Conservation (phyloP, 2,329 filamentous ascomycete genomes). For the Talaromyces atroroseus region DNA sequence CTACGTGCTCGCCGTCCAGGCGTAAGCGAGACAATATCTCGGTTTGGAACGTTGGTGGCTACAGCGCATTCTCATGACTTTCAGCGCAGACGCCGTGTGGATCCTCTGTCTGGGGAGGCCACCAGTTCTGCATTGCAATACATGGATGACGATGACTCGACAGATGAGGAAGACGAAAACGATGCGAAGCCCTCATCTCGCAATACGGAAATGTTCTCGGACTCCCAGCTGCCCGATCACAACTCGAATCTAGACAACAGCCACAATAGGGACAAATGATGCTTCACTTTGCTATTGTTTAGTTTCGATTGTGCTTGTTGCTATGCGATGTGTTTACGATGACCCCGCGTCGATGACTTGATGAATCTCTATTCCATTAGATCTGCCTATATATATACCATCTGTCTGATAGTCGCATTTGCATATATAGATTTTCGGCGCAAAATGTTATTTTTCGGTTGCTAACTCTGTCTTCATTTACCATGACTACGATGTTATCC, state of each 20-base stretch:
- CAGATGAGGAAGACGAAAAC: constrained; percentile 29
- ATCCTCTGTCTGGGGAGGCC: constrained; percentile 34
- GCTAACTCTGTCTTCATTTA: too few relatives aligned
- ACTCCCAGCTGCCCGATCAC: constrained; percentile 7
- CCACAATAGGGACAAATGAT: neutral
- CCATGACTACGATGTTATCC: too few relatives aligned
- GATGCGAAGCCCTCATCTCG: constrained; percentile 24
- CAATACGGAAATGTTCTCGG: neutral
- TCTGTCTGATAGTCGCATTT: neutral
- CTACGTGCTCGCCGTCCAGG: constrained; percentile 24
- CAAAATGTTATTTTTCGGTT: too few relatives aligned
- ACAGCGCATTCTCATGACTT: constrained; percentile 88
- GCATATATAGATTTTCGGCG: neutral
- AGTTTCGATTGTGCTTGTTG: neutral
- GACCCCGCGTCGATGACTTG: neutral
- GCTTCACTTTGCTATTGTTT: neutral
- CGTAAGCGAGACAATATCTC: constrained; percentile 36
- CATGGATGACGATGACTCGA: constrained; percentile 28
- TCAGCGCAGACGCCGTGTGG: constrained; percentile 64
- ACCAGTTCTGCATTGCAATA: constrained; percentile 33
- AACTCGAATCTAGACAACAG: neutral
- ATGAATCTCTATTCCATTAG: neutral
- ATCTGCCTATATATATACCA: constrained; percentile 4
- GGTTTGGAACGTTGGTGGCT: constrained; percentile 65
- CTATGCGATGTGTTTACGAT: neutral